phyloP scores from a whole-genome alignment of 2,329 filamentous ascomycete genomes.

The Fonsecaea multimorphosa region DNA sequence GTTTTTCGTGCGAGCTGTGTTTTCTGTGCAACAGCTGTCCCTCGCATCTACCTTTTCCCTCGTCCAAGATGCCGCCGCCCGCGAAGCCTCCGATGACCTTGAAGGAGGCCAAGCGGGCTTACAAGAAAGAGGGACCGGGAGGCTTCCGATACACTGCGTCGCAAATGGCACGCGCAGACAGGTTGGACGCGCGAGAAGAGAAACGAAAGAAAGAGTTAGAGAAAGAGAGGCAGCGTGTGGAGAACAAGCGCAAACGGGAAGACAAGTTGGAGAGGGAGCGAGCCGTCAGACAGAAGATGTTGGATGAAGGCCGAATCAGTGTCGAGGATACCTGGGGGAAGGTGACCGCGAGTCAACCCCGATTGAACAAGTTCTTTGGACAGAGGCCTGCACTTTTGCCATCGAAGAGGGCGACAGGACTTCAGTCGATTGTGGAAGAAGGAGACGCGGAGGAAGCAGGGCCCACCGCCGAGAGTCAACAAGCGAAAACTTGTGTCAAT shows the following conservation, averaged over 20 bases:
- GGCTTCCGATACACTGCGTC: constrained; percentile 35
- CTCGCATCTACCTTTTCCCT: neutral
- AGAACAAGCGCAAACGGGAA: constrained; percentile 38
- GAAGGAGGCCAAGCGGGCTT: constrained; percentile 38
- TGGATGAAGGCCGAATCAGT: constrained; percentile 37
- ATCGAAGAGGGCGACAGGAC: constrained; percentile 4
- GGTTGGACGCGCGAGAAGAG: constrained; percentile 34
- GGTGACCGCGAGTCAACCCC: constrained; percentile 37
- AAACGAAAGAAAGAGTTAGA: constrained; percentile 34
- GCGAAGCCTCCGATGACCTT: constrained; percentile 38
- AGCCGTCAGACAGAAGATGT: constrained; percentile 31
- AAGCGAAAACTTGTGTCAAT: neutral
- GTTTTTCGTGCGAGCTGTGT: neutral
- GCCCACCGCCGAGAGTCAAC: neutral
- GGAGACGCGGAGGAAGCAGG: neutral
- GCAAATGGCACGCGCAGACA: constrained; percentile 37
- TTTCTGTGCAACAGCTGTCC: neutral
- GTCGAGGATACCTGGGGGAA: constrained; percentile 40
- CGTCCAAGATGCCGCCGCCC: constrained; percentile 31
- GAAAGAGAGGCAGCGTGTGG: constrained; percentile 32
- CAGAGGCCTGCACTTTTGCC: constrained; percentile 9
- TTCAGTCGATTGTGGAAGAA: neutral
- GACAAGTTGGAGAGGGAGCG: constrained; percentile 37
- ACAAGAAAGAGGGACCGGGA: constrained; percentile 37
- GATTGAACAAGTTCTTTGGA: constrained; percentile 38